Conservation (phyloP, 805 yeast species). For the Spathaspora gorwiae region DNA sequence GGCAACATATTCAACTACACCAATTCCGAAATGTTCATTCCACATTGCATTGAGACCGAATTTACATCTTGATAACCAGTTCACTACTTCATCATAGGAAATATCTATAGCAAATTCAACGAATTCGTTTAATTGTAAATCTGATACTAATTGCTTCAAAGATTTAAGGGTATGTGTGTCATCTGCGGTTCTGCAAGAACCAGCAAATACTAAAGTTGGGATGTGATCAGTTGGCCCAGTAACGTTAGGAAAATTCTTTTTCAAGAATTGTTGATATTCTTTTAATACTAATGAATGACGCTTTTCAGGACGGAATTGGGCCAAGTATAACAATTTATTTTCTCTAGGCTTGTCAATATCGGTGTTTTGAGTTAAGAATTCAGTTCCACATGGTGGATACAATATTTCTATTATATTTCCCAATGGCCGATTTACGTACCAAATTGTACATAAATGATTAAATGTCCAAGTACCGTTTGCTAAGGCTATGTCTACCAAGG, state of each 20-base stretch:
- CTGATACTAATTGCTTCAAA: slow-evolving; percentile 41
- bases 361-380: slow-evolving; percentile 25
- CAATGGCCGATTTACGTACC: slow-evolving; percentile 43
- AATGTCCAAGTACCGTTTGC: slow-evolving; percentile 92
- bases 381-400: slow-evolving; percentile 90
- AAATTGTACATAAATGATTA: slow-evolving; percentile 63
- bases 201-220: slow-evolving; percentile 70
- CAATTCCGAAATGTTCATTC: slow-evolving; percentile 99
- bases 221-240: slow-evolving; percentile 13
- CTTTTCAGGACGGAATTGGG: slow-evolving; percentile 95
- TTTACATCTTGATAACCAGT: slow-evolving; percentile 50
- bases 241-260: slow-evolving; percentile 9
- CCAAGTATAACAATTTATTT: slow-evolving; percentile 54
- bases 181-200: slow-evolving; percentile 69
- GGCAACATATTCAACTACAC: slow-evolving; percentile 88
- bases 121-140: slow-evolving; percentile 21
- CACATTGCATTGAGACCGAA: slow-evolving; percentile 96
- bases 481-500: slow-evolving; percentile 58
- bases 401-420: slow-evolving; percentile 41
- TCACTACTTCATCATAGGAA: slow-evolving; percentile 57
- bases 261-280: slow-evolving; percentile 57
- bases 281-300: slow-evolving; percentile 69
- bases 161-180: slow-evolving; percentile 59
- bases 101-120: slow-evolving; percentile 70
- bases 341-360: slow-evolving; percentile 24